These are phyloP conservation scores for Cyberlindnera petersonii DNA, from an alignment of 805 yeast genomes.

Conservation along the genomic window DNA sequence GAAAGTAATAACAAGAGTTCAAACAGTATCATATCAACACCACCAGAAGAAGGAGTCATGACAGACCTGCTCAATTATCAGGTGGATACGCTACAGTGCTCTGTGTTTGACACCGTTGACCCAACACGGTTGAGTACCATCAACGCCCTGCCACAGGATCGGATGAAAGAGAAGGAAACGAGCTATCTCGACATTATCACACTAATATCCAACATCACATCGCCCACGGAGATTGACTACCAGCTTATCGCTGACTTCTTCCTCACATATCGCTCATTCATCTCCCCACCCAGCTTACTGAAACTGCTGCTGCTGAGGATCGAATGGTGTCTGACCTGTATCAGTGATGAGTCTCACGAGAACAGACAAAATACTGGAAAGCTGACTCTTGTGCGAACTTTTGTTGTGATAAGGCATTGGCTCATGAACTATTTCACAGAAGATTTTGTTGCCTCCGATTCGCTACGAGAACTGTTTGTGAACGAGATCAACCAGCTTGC, in stretches of 20 bases:
- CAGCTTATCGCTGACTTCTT: slow-evolving; percentile 80
- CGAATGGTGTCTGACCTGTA: slow-evolving; percentile 60
- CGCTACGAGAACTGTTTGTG: slow-evolving; percentile 43
- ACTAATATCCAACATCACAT: slow-evolving; percentile 21
- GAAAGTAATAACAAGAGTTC: neutral
- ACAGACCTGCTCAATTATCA: slow-evolving; percentile 19
- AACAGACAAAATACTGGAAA: slow-evolving; percentile 49
- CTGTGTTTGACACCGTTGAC: slow-evolving; percentile 13
- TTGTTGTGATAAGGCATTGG: slow-evolving; percentile 89
- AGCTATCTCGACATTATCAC: slow-evolving; percentile 19
- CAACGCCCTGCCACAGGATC: neutral
- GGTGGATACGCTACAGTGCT: slow-evolving; percentile 9
- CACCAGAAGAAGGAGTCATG: too few species aligned
- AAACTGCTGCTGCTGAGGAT: slow-evolving; percentile 60
- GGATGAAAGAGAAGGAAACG: slow-evolving; percentile 5
- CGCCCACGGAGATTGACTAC: slow-evolving; percentile 52
- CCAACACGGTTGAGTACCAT: slow-evolving; percentile 9
- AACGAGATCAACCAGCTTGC: slow-evolving; percentile 30
- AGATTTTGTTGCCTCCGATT: slow-evolving; percentile 61
- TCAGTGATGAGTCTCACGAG: slow-evolving; percentile 25
- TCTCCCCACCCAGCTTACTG: slow-evolving; percentile 54
- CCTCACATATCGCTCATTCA: slow-evolving; percentile 72
- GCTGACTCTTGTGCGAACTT: slow-evolving; percentile 70
- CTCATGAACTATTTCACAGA: slow-evolving; percentile 79
- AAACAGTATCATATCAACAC: too few species aligned